These are phyloP conservation scores for Penicillium sp. DNA, from an alignment of 2,329 filamentous ascomycete genomes.

Conservation along the genomic window DNA sequence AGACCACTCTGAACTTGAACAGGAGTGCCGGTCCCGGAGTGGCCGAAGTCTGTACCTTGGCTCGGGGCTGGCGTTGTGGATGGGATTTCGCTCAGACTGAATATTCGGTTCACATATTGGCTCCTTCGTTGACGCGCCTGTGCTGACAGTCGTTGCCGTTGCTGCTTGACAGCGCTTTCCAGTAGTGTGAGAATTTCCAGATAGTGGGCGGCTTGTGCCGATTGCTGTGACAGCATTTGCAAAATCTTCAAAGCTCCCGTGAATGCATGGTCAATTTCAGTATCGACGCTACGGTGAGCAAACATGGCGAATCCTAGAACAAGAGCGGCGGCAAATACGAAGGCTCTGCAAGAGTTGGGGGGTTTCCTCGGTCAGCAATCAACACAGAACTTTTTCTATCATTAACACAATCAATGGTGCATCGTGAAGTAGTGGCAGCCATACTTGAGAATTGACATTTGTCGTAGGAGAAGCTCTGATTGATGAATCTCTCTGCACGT, in stretches of 20 bases:
- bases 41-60: not conserved
- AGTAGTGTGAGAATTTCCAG: slow-evolving; percentile 49
- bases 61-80: slow-evolving; percentile 7
- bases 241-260: slow-evolving; percentile 47
- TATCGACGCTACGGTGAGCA: slow-evolving; percentile 42
- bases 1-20: slow-evolving; percentile 5
- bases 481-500: slow-evolving; percentile 47
- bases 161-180: slow-evolving; percentile 41
- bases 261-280: slow-evolving; percentile 41
- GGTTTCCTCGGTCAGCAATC: not conserved
- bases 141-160: slow-evolving; percentile 29
- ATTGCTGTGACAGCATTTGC: slow-evolving; percentile 43
- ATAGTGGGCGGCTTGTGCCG: slow-evolving; percentile 54
- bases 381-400: too few species aligned
- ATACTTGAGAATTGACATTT: slow-evolving; percentile 57
- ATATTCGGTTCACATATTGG: slow-evolving; percentile 34
- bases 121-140: slow-evolving; percentile 26
- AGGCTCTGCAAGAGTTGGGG: slow-evolving; percentile 34
- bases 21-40: slow-evolving; percentile 2
- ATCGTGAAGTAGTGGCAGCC: slow-evolving; percentile 9
- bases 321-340: slow-evolving; percentile 53
- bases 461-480: slow-evolving; percentile 43
- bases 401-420: too few species aligned
- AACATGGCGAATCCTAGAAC: slow-evolving; percentile 54
- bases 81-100: slow-evolving; percentile 24